These are phyloP conservation scores for Pyropia yezoensis DNA, from an alignment of 23 red algal genomes.

Conservation along the genomic window DNA sequence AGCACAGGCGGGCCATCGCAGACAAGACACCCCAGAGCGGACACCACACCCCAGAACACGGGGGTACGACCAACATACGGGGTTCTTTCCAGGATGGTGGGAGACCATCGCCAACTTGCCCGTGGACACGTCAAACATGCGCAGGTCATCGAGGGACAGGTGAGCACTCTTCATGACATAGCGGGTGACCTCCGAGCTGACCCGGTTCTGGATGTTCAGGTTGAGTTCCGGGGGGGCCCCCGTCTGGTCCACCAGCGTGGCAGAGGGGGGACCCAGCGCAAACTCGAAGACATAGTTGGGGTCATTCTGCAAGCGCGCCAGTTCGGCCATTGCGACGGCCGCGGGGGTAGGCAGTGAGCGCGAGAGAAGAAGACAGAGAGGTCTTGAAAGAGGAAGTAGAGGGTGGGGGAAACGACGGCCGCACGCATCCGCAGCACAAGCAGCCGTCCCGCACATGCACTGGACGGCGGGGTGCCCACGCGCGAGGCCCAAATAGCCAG, in stretches of 20 bases:
- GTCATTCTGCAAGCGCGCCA: constrained; percentile 38
- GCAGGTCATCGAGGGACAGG: constrained; percentile 49
- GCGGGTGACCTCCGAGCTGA: constrained; percentile 15
- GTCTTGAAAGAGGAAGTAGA: no score
- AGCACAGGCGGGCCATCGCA: no score
- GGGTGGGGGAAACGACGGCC: no score
- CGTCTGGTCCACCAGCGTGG: constrained; percentile 30
- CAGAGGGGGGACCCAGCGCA: constrained; percentile 30
- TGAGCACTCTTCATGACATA: constrained; percentile 59
- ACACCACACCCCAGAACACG: no score
- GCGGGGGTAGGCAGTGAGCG: background rate
- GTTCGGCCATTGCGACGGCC: constrained; percentile 27
- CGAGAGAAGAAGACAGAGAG: background rate
- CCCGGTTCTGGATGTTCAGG: constrained; percentile 16
- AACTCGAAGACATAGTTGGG: constrained; percentile 51
- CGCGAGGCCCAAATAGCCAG: no score
- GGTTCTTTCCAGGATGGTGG: constrained; percentile 75
- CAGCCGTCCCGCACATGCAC: no score
- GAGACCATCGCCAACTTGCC: constrained; percentile 16
- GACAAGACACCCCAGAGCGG: no score
- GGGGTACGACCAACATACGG: background rate
- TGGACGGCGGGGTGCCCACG: no score
- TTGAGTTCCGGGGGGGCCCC: constrained; percentile 2
- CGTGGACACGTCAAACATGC: constrained; percentile 42
- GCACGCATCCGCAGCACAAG: no score